phyloP scores from a whole-genome alignment of 2,329 filamentous ascomycete genomes.

The Fusarium sp. region DNA sequence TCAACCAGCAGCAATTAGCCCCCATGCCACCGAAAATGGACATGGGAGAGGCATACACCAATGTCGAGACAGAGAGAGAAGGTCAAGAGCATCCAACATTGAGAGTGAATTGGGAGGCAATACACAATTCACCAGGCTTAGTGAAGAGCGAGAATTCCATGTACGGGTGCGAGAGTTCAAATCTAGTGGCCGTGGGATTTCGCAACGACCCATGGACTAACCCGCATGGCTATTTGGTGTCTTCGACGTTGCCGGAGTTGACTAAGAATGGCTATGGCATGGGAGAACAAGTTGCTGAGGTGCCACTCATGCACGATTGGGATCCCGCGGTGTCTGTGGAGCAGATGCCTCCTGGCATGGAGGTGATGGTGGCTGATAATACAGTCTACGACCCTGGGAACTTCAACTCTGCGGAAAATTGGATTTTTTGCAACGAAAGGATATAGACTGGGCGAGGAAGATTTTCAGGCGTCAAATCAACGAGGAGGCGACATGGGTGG shows the following conservation, averaged over 20 bases:
- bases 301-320: neutral
- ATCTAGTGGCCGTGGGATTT: neutral
- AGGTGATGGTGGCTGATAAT: neutral
- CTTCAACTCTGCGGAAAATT: conserved; percentile 35
- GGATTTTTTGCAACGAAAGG: conserved; percentile 15
- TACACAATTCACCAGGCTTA: neutral
- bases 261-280: neutral
- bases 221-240: neutral
- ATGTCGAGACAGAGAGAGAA: neutral
- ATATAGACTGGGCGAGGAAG: neutral
- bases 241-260: neutral
- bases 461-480: neutral
- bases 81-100: conserved; percentile 3
- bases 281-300: neutral
- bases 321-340: neutral
- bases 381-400: conserved; percentile 5
- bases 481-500: neutral
- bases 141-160: neutral
- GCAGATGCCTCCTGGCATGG: neutral
- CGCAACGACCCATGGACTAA: neutral
- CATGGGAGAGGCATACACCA: neutral
- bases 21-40: neutral
- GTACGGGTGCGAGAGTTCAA: neutral
- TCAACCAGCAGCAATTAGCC: neutral
- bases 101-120: conserved; percentile 20